Base-by-base conservation (phyloP, 1,284 basidiomycete genomes). In the Cerrena zonata region DNA sequence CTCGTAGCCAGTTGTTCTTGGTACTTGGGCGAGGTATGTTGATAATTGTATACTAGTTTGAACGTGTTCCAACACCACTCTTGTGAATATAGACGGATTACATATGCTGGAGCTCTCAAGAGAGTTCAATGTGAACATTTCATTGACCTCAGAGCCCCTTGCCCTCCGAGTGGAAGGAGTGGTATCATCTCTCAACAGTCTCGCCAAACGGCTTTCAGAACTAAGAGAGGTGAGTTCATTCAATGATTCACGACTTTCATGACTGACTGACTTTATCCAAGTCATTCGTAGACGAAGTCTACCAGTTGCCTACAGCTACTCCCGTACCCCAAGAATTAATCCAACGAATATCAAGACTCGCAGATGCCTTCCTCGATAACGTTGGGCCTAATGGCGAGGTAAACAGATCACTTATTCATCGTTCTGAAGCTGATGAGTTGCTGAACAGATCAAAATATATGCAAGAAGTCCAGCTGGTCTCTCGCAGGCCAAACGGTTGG, bases 11-110 rank as follows among this genome's bases (percentile, higher is more conserved):
- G 56, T 71, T 88, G 2, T 88, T 90, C 62, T 61, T 89, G 36
- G 72, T 89, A 24, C 72, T 89, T 53, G 87, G 88, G 38, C 82
- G 76, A 75, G 82, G 86, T 86, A 44, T 40, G 69, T 64, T n/a
- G 23, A 43, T 45, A 5, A 22, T 36, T 43, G 5, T n/a, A 24
- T 26, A 26, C 48, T 40, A 41, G 24, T 43, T 55, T 39, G 58
- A 45, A 19, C 50, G 36, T 7, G 7, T 34, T 34, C 50, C 1
- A 23, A 23, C 5, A 23, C 45, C 46, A 54, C 38, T 56, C 23
- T 54, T 37, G 5, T 39, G 24, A 18, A 4, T 36, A 25, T 22
- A 87, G 87, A 89, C 63, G 87, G 87, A 24, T 65, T 72, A 41
- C 73, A 86, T 59, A 69, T 86, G 27, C 65, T 82, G 48, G 70